Conservation (phyloP, 2,329 filamentous ascomycete species). For the Sporothrix brasiliensis region DNA sequence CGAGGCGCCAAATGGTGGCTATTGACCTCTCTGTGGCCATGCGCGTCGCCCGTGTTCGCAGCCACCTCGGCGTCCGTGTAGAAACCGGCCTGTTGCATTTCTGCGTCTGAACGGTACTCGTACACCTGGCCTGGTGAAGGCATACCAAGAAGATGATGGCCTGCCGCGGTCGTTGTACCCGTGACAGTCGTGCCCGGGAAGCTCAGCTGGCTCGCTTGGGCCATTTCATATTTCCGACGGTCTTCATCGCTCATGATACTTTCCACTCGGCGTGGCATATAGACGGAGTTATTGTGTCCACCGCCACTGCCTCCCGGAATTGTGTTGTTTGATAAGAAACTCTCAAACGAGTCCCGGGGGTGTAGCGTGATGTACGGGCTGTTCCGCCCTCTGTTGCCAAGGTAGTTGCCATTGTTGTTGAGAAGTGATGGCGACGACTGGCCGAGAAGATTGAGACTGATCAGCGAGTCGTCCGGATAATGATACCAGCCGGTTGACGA, state of each 20-base stretch:
- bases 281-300: constrained; percentile 56
- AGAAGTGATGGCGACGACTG: constrained; percentile 35
- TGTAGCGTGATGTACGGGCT: constrained; percentile 52
- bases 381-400: not conserved
- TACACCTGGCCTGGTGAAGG: constrained; percentile 52
- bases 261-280: constrained; percentile 69
- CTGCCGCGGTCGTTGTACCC: not conserved
- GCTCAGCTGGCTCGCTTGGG: constrained; percentile 58
- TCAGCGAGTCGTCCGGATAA: constrained; percentile 67
- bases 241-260: constrained; percentile 80
- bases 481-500: constrained; percentile 70
- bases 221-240: constrained; percentile 70
- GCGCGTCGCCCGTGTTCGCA: constrained; percentile 19
- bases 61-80: constrained; percentile 43
- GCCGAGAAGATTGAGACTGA: constrained; percentile 53
- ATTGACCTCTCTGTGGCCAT: constrained; percentile 4
- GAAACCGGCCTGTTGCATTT: constrained; percentile 48
- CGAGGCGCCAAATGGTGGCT: not conserved
- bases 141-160: constrained; percentile 41
- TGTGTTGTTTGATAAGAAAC: constrained; percentile 61
- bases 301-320: constrained; percentile 38
- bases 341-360: constrained; percentile 67
- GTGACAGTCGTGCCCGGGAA: constrained; percentile 42
- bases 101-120: constrained; percentile 51
- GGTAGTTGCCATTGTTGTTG: constrained; percentile 41